Percentiles rank a stretch among this genome's conserved stretches.
phyloP scores from a whole-genome alignment of 1,284 basidiomycete genomes.

The Fomitopsis palustris region DNA sequence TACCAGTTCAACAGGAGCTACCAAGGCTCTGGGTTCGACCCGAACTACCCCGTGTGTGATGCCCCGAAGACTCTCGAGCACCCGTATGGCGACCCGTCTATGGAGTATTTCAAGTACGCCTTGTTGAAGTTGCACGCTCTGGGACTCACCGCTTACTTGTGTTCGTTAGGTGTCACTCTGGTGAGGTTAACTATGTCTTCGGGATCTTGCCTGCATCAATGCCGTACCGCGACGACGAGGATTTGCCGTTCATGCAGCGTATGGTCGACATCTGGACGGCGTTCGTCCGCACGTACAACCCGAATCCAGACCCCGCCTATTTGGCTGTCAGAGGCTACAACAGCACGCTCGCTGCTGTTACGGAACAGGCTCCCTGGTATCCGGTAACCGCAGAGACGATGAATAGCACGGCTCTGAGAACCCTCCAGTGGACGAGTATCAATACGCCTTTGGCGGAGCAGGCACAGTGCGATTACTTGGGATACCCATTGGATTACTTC shows the following conservation, averaged over 20 bases:
- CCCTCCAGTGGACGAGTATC: constrained; percentile 24
- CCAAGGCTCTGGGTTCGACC: constrained; percentile 32
- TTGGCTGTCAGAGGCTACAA: constrained; percentile 31
- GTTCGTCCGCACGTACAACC: constrained; percentile 38
- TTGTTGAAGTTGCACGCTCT: neutral
- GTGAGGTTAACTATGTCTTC: constrained; percentile 37
- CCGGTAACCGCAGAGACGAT: constrained; percentile 22
- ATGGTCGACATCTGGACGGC: constrained; percentile 35
- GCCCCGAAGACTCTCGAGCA: constrained; percentile 29
- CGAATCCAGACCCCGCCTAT: constrained; percentile 35
- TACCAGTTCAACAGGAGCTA: constrained; percentile 39
- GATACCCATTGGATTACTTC: constrained; percentile 20
- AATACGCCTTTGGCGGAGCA: constrained; percentile 23
- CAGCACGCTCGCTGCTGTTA: constrained; percentile 18
- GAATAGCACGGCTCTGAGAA: constrained; percentile 17
- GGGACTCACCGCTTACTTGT: neutral
- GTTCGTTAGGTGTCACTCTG: constrained; percentile 27
- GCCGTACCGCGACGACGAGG: constrained; percentile 35
- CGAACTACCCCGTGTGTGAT: constrained; percentile 33
- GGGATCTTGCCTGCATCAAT: constrained; percentile 27
- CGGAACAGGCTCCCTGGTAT: constrained; percentile 20
- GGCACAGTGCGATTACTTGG: constrained; percentile 26
- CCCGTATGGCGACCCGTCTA: constrained; percentile 32
- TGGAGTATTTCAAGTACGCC: constrained; percentile 30
- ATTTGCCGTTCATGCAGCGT: constrained; percentile 35